Evolutionary conservation across 768 basidiomycete genomes (phyloP), one percentile per base, ranked within the genome.

Genomic region (Mycena kentingensis): DNA sequence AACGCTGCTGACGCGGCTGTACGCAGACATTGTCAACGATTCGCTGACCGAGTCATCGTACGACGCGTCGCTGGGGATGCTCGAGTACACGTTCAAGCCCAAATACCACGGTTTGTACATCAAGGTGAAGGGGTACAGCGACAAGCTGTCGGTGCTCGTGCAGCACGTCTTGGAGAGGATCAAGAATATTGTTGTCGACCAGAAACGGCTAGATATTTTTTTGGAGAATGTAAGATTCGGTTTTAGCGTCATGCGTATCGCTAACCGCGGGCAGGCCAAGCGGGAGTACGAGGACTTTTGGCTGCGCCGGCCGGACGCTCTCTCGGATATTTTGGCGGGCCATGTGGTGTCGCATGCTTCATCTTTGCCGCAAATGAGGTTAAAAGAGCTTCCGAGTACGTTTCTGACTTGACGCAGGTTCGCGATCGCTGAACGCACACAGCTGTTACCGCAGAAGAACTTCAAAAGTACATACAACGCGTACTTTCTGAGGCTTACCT

Each of bases 1-100:
- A 51, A 70, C 84, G 32, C 87, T 93, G 5, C 75, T 92, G 46
- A 92, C 90, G 7, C 79, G 90, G 47, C 71, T 99, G 12, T 94
- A 85, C 68, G 75, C 84, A 45, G 89, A 94, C 57, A 77, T 98
- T 26, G 88, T 98, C 60, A 84, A 82, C 25, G 97, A 99, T 63
- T 82, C 90, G 2, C 80, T 98, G 45, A 85, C 85, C 6, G 97
- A 99, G 70, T 93, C 88, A 60, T 76, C 91, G 0, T 98, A 98
- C 65, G 87, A 94, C 63, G 97, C 97, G 12, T 88, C 90, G 35
- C 80, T 98, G 21, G 97, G 96, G 13, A 94, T 94, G 24, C 77
- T 98, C 29, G 73, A 75, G 4, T 98, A 94, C 68, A 77, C 72
- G 55, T 78, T 95, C 54, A 70, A 77, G 21, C 73, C 79, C 12